Conservation (phyloP, 225 moss, liverwort and hornwort species). For the Pseudisothecium myosuroides region DNA sequence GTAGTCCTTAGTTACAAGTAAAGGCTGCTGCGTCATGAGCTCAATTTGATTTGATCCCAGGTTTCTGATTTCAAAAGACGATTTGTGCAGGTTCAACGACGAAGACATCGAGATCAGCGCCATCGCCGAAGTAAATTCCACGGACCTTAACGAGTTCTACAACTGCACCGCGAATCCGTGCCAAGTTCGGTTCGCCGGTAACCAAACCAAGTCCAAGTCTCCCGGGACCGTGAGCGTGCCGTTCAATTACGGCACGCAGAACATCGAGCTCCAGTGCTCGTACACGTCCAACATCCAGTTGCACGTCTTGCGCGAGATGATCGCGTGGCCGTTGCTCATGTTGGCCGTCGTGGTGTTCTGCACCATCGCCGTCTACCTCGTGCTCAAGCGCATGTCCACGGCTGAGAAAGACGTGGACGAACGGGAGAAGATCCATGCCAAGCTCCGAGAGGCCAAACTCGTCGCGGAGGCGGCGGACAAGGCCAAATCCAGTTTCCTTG, state of each 20-base stretch:
- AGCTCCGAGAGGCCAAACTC: conserved; percentile 48
- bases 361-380: conserved; percentile 60
- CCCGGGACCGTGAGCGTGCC: conserved; percentile 16
- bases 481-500: conserved; percentile 84
- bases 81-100: conserved; percentile 25
- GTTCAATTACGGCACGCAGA: conserved; percentile 50
- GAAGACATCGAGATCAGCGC: conserved; percentile 20
- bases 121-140: not conserved
- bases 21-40: not conserved
- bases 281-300: conserved; percentile 14
- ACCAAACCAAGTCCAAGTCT: not conserved
- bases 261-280: conserved; percentile 37
- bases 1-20: not conserved
- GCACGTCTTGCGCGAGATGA: conserved; percentile 41
- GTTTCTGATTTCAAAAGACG: not conserved
- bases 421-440: conserved; percentile 62
- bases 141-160: conserved; percentile 12
- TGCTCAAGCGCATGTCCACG: conserved; percentile 76
- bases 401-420: conserved; percentile 55
- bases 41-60: not conserved
- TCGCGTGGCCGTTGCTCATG: conserved; percentile 94
- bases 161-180: conserved; percentile 43
- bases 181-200: conserved; percentile 33
- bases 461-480: conserved; percentile 75
- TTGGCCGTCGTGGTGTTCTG: conserved; percentile 63